Percentiles rank a stretch among this genome's conserved stretches.
phyloP scores from a whole-genome alignment of 2,329 filamentous ascomycete genomes.

The Aspergillus bombycis region DNA sequence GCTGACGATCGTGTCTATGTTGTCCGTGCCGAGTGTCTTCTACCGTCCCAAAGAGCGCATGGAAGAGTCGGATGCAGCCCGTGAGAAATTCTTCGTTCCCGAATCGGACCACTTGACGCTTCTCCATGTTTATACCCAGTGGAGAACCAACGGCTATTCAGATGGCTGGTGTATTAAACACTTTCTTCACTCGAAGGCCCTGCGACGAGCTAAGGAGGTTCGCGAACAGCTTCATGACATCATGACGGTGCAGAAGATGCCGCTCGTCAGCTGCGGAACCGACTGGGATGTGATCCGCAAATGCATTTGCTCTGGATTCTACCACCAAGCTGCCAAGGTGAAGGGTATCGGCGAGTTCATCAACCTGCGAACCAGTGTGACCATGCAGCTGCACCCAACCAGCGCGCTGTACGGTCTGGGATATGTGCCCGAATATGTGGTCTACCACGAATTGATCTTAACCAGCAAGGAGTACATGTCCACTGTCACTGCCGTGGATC shows the following conservation, averaged over 20 bases:
- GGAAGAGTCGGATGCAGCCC: slow-evolving; percentile 91
- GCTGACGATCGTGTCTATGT: slow-evolving; percentile 97
- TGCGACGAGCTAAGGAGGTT: slow-evolving; percentile 90
- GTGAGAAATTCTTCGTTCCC: slow-evolving; percentile 97
- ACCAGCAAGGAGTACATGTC: slow-evolving; percentile 98
- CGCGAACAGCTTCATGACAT: slow-evolving; percentile 92
- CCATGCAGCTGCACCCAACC: slow-evolving; percentile 91
- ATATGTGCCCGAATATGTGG: slow-evolving; percentile 92
- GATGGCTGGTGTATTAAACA: slow-evolving; percentile 93
- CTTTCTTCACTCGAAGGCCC: slow-evolving; percentile 92
- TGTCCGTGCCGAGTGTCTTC: slow-evolving; percentile 94
- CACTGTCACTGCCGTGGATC: slow-evolving; percentile 92
- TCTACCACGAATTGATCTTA: slow-evolving; percentile 97
- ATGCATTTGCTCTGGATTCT: slow-evolving; percentile 97
- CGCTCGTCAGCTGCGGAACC: slow-evolving; percentile 82
- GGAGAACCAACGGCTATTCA: slow-evolving; percentile 85
- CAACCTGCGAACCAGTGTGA: slow-evolving; percentile 92
- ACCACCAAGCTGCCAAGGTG: slow-evolving; percentile 94
- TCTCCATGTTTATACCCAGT: slow-evolving; percentile 92
- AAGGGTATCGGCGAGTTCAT: slow-evolving; percentile 97
- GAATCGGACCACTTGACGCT: slow-evolving; percentile 97
- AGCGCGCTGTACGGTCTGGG: slow-evolving; percentile 89
- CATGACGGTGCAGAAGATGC: slow-evolving; percentile 91
- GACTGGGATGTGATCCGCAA: slow-evolving; percentile 96
- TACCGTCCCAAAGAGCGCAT: slow-evolving; percentile 95